These are phyloP conservation scores for Reutealis trisperma DNA, from an alignment of 345 rosid genomes.

Conservation along the genomic window DNA sequence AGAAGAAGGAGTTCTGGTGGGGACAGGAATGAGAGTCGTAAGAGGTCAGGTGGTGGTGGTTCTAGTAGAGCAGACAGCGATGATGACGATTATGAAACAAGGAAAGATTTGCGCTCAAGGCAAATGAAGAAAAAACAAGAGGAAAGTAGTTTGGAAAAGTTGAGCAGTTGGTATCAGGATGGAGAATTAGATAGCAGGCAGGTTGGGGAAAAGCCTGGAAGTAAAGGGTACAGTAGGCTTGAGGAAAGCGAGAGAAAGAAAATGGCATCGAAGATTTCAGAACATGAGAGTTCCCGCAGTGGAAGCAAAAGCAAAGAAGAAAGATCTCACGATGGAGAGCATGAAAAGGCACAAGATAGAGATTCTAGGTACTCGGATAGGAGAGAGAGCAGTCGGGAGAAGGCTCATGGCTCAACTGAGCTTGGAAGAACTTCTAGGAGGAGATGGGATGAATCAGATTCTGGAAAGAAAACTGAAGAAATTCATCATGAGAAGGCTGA, in stretches of 20 bases:
- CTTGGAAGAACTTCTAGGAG: slow-evolving; percentile 64
- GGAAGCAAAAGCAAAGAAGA: slow-evolving; percentile 77
- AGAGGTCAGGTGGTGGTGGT: slow-evolving; percentile 55
- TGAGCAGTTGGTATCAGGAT: slow-evolving; percentile 91
- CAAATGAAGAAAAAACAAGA: slow-evolving; percentile 77
- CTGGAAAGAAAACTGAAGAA: slow-evolving; percentile 54
- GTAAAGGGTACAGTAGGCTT: slow-evolving; percentile 44
- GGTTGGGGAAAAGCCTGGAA: slow-evolving; percentile 60
- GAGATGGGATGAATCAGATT: slow-evolving; percentile 81
- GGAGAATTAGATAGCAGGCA: slow-evolving; percentile 70
- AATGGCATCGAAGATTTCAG: slow-evolving; percentile 50
- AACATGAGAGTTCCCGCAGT: slow-evolving; percentile 51
- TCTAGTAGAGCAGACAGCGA: slow-evolving; percentile 55
- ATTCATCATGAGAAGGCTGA: slow-evolving; percentile 50
- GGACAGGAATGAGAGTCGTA: slow-evolving; percentile 59
- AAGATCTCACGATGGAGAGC: slow-evolving; percentile 50
- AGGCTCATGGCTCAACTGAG: slow-evolving; percentile 70
- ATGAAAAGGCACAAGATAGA: slow-evolving; percentile 55
- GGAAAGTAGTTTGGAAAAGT: slow-evolving; percentile 85
- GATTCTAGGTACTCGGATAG: slow-evolving; percentile 62
- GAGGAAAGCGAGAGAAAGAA: slow-evolving; percentile 69
- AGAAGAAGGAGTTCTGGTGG: slow-evolving; percentile 55
- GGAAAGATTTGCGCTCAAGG: slow-evolving; percentile 51
- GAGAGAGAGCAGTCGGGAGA: slow-evolving; percentile 69
- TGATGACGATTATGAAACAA: slow-evolving; percentile 64